Percentiles rank a stretch among this genome's conserved stretches.
Evolutionary conservation across 2,329 filamentous ascomycete genomes (phyloP).

Genomic region (Phyllosticta capitalensis): DNA sequence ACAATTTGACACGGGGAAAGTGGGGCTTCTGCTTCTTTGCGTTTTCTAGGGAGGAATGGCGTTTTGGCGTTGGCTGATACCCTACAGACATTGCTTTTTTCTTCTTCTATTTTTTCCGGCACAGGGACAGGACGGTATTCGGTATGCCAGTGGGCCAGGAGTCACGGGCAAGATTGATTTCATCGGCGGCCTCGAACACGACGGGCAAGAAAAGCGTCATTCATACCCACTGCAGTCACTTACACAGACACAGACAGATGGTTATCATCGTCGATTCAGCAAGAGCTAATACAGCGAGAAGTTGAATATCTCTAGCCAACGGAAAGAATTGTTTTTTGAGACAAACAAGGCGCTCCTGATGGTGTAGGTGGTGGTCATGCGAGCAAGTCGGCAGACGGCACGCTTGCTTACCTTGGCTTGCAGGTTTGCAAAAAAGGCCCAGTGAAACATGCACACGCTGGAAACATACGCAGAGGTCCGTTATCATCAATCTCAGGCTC

Average conservation of each 20-base stretch:
- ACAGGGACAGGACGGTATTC: neutral
- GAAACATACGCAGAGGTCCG: neutral
- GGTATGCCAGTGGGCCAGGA: neutral
- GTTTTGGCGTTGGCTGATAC: conserved; percentile 9
- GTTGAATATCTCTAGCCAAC: neutral
- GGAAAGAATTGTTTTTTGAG: neutral
- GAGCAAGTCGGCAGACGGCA: neutral
- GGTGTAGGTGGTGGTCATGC: neutral
- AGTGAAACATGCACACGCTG: neutral
- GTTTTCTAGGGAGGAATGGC: neutral
- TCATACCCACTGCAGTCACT: neutral
- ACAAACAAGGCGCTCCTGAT: neutral
- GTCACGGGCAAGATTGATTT: neutral
- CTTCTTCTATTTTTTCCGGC: neutral
- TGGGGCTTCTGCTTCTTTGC: neutral
- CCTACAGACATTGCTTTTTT: conserved; percentile 4
- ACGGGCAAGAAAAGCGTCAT: neutral
- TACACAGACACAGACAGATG: neutral
- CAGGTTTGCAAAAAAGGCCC: neutral
- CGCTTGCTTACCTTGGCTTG: neutral
- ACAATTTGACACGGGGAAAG: neutral
- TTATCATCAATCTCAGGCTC: neutral
- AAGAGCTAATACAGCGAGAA: neutral
- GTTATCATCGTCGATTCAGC: neutral
- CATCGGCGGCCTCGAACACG: neutral